Percentiles rank a stretch among this genome's conserved stretches.
These are phyloP conservation scores for Lachnellula hyalina DNA, from an alignment of 2,329 filamentous ascomycete species.

Conservation along the genomic window DNA sequence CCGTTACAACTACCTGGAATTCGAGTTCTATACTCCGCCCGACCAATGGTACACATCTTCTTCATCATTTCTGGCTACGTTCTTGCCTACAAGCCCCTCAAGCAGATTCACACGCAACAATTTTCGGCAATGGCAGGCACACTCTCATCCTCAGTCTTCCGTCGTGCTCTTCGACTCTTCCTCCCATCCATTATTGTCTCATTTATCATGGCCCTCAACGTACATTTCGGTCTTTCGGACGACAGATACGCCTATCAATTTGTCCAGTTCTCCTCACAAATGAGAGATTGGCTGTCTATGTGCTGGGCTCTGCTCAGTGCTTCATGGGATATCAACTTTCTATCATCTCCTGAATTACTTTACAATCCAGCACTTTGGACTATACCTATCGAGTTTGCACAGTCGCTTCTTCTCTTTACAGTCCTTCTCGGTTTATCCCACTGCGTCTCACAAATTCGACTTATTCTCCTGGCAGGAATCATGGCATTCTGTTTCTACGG, in stretches of 20 bases:
- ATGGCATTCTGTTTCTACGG: constrained; percentile 25
- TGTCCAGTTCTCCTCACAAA: constrained; percentile 35
- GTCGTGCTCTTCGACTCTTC: constrained; percentile 42
- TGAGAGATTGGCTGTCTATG: constrained; percentile 36
- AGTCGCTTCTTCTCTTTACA: constrained; percentile 29
- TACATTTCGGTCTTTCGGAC: constrained; percentile 42
- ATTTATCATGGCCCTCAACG: constrained; percentile 38
- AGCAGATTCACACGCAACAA: constrained; percentile 36
- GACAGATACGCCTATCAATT: constrained; percentile 37
- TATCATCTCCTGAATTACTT: constrained; percentile 11
- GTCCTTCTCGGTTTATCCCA: constrained; percentile 24
- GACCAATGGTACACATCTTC: constrained; percentile 47
- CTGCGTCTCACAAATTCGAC: constrained; percentile 20
- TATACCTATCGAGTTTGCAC: constrained; percentile 29
- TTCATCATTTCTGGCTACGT: constrained; percentile 48
- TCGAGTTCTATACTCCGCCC: constrained; percentile 40
- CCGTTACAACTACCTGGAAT: constrained; percentile 42
- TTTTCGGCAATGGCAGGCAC: constrained; percentile 34
- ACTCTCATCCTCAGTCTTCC: constrained; percentile 43
- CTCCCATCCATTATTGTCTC: constrained; percentile 41
- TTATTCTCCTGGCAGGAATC: constrained; percentile 21
- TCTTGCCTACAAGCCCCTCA: constrained; percentile 41
- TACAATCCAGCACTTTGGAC: constrained; percentile 31
- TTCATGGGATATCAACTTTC: constrained; percentile 20
- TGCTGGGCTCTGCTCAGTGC: constrained; percentile 33